Evolutionary conservation across 148 eudicot genomes (phyloP).

Genomic region (Camellia japonica): DNA sequence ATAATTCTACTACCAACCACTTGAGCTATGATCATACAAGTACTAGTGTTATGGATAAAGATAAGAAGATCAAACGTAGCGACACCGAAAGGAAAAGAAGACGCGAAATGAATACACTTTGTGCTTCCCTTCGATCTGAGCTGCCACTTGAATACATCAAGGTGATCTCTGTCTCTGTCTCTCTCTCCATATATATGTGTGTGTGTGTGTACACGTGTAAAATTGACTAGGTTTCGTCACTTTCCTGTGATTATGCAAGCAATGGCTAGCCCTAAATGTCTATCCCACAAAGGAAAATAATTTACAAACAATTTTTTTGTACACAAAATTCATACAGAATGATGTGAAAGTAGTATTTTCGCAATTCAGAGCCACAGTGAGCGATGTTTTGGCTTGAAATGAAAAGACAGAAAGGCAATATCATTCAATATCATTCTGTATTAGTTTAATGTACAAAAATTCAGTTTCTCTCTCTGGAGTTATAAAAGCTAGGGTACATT

Average conservation of each 20-base stretch:
- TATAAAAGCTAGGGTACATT: neutral
- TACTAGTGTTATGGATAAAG: slow-evolving; percentile 12
- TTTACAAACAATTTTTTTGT: too few species aligned
- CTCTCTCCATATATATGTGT: neutral
- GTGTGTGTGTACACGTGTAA: too few species aligned
- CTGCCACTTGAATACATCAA: slow-evolving; percentile 14
- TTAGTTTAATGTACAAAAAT: too few species aligned
- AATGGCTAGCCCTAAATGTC: too few species aligned
- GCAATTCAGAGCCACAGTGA: too few species aligned
- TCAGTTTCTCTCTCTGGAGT: too few species aligned
- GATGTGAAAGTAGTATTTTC: too few species aligned
- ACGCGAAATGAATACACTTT: slow-evolving; percentile 48
- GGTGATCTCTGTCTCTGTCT: neutral
- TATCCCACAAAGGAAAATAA: neutral
- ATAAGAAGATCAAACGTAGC: slow-evolving; percentile 32
- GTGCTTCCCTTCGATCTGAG: slow-evolving; percentile 28
- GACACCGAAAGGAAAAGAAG: slow-evolving; percentile 49
- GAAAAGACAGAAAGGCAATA: too few species aligned
- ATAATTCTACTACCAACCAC: neutral
- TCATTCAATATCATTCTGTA: too few species aligned
- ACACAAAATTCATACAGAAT: too few species aligned
- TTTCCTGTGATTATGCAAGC: too few species aligned
- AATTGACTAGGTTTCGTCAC: neutral
- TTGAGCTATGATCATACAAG: slow-evolving; percentile 9
- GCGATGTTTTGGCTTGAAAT: too few species aligned